Evolutionary conservation across 495 filamentous ascomycete genomes (phyloP), one percentile per base, ranked within the genome.

Genomic region (Aspergillus affinis): DNA sequence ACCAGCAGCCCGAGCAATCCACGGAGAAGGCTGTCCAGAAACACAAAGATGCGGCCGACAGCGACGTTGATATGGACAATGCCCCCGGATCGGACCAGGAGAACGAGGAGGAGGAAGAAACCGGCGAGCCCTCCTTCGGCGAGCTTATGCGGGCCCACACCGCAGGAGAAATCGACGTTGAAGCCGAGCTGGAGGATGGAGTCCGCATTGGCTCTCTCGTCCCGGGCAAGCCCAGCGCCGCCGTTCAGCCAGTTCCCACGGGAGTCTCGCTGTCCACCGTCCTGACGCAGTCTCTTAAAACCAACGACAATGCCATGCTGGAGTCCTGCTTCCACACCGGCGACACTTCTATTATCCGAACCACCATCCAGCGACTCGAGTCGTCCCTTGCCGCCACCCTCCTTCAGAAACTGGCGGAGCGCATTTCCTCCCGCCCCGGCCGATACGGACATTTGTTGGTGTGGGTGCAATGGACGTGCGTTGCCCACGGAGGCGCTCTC

Each of bases 391-490:
- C 92, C 6, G 84, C 86, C 15, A 82, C 74, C 13, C 81, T 98
- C 26, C 83, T 98, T 51, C 85, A 89, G 68, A 90, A 88, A 65
- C 83, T 98, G 32, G 90, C 94, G 13, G 89, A 95, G 67, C 86
- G 92, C 62, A 84, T 98, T 71, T 88, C 96, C 65, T 84, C 89
- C 60, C 84, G 90, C 20, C 94, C 94, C 6, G 94, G 93, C 23
- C 85, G 94, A 54, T 92, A 94, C 17, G 91, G 91, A 29, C 89
- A 85, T 62, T 84, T 98, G n/a, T 93, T 97, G 79, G 84, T 89
- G 17, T 98, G 94, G 94, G 88, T 97, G 48, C 91, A 97, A 74
- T 96, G 92, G 91, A 93, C 90, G 1, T 81, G 97, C n/a, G 85
- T 97, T 19, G 88, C 92, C 8, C 94, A 98, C 72, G 94, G 94